These are phyloP conservation scores for Jimgerdemannia flammicorona DNA, from an alignment of 192 early-diverging fungal genomes.

Conservation along the genomic window DNA sequence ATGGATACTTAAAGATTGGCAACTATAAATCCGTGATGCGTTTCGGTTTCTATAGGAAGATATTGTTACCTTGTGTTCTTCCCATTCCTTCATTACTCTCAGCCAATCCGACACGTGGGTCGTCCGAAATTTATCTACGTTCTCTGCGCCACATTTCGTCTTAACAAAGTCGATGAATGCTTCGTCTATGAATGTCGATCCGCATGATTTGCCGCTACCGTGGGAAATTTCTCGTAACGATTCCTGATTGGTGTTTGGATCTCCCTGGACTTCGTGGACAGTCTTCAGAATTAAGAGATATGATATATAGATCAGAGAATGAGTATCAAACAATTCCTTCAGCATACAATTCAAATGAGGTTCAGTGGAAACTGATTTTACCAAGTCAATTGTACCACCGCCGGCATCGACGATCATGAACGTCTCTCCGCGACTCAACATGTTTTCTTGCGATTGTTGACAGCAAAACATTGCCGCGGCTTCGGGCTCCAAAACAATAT, in stretches of 20 bases:
- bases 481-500: no score
- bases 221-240: constrained; percentile 27
- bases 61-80: neutral
- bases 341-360: no score
- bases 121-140: neutral
- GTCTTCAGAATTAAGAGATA: neutral
- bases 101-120: neutral
- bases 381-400: no score
- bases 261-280: neutral
- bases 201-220: constrained; percentile 27
- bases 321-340: no score
- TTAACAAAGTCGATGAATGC: neutral
- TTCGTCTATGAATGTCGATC: constrained; percentile 31
- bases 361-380: no score
- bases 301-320: no score
- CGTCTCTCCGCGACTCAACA: no score
- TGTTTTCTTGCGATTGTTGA: no score
- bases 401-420: no score
- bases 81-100: neutral
- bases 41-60: neutral
- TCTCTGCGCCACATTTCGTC: neutral
- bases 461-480: no score
- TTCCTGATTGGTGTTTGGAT: neutral
- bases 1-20: no score
- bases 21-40: no score